A percentile compares a stretch with the other conserved stretches of the same genome.
Conservation (phyloP, 1,284 basidiomycete genomes). For the Cutaneotrichosporon arboriforme region DNA sequence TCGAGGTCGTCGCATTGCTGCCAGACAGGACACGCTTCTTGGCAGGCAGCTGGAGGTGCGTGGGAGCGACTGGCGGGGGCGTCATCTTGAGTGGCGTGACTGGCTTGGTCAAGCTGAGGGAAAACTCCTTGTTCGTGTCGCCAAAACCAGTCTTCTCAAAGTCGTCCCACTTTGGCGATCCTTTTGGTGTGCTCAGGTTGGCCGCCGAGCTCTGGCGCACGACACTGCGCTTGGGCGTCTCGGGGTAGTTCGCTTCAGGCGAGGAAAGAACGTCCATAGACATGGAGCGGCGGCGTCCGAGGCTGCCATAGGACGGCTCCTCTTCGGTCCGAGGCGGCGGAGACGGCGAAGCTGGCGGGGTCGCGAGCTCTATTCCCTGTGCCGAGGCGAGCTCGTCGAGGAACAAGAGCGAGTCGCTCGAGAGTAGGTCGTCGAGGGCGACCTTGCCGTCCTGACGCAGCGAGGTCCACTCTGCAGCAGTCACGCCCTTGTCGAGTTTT, state of each 20-base stretch:
- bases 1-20: conserved; percentile 2
- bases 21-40: conserved; percentile 7
- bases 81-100: not conserved
- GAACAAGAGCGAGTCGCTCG: conserved; percentile 20
- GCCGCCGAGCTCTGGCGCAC: conserved; percentile 6
- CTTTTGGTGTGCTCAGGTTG: conserved; percentile 5
- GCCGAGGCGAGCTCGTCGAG: conserved; percentile 11
- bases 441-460: conserved; percentile 7
- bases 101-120: conserved; percentile 10
- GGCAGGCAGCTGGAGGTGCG: not conserved
- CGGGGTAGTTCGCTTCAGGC: not conserved
- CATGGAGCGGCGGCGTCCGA: conserved; percentile 18
- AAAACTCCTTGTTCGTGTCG: conserved; percentile 13
- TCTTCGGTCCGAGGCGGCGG: not conserved
- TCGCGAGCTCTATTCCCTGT: conserved; percentile 10
- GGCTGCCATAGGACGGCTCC: conserved; percentile 15
- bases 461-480: conserved; percentile 3
- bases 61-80: not conserved
- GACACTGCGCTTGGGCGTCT: not conserved
- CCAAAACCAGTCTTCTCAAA: conserved; percentile 23
- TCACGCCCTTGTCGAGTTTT: conserved; percentile 10
- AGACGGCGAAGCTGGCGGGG: conserved; percentile 4
- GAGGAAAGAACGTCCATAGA: conserved; percentile 3
- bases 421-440: conserved; percentile 16
- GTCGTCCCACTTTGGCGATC: conserved; percentile 17